Conservation (phyloP, 2,329 filamentous ascomycete species). For the Aureobasidium sp. region DNA sequence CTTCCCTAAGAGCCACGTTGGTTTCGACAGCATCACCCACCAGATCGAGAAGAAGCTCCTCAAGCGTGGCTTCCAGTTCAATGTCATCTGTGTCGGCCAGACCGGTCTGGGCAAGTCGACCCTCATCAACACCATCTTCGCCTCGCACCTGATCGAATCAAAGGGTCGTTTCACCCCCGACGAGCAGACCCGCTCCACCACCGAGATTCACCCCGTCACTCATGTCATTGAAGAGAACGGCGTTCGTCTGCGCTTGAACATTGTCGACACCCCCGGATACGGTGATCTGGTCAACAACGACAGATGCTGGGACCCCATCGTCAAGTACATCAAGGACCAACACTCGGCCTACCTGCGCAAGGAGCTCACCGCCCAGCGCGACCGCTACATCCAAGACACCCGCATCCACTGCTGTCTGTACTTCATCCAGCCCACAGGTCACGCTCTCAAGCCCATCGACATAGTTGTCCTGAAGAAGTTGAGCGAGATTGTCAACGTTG, state of each 20-base stretch:
- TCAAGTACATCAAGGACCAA: slow-evolving; percentile 99
- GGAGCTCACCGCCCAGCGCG: slow-evolving; percentile 97
- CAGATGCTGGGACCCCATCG: slow-evolving; percentile 99
- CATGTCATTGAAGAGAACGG: slow-evolving; percentile 99
- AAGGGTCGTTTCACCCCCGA: slow-evolving; percentile 91
- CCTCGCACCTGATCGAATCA: slow-evolving; percentile 97
- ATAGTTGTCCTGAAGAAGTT: slow-evolving; percentile 99
- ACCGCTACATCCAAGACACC: slow-evolving; percentile 98
- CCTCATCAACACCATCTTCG: slow-evolving; percentile 99
- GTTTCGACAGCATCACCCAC: slow-evolving; percentile 99
- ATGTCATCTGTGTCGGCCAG: slow-evolving; percentile 99
- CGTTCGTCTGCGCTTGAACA: slow-evolving; percentile 93
- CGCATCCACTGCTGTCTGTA: slow-evolving; percentile 99
- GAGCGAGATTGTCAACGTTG: slow-evolving; percentile 97
- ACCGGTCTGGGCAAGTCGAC: slow-evolving; percentile 98
- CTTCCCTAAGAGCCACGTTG: slow-evolving; percentile 95
- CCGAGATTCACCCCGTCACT: slow-evolving; percentile 95
- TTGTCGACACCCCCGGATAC: slow-evolving; percentile 97
- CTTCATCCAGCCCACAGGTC: slow-evolving; percentile 98
- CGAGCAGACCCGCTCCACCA: slow-evolving; percentile 89
- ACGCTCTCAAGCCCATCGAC: slow-evolving; percentile 98
- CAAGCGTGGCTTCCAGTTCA: slow-evolving; percentile 99
- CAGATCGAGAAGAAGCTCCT: slow-evolving; percentile 99
- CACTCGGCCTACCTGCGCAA: slow-evolving; percentile 98
- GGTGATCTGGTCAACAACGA: slow-evolving; percentile 99